Base-by-base conservation (phyloP, 257 asterid species). In the Scutellaria barbata region DNA sequence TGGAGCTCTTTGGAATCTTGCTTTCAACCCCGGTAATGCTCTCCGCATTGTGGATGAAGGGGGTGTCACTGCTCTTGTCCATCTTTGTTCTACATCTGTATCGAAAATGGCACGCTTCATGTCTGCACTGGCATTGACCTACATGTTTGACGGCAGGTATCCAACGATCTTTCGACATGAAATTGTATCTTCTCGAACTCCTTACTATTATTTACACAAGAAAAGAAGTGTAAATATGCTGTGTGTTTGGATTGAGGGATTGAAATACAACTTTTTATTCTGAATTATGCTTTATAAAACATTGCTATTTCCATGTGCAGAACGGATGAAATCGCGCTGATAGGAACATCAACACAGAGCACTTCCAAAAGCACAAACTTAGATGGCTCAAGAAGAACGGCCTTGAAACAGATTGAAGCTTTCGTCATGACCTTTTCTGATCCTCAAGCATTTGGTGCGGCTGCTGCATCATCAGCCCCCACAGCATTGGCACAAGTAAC, bases 1-100 rank as follows among this genome's bases (percentile, higher is more conserved):
- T 20, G 98, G 98, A 64, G 98, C 98, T 52, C 96, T 93, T 65
- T 90, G 97, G 98, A 90, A 90, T 76, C 97, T 92, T 72, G 97
- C 98, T 71, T 92, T 90, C 77, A 85, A 88, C 69, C 93, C 98
- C 35, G 91, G 95, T 30, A 92, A 92, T 77, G 97, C 98, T 56
- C 86, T 92, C 40, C 95, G 95, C 39, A 88, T 92, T 52, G 91
- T 87, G 66, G 98, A 88, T 80, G 98, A 90, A 83, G 97, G 93
- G 10, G 98, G 98, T 20, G 97, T 92, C 78, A 83, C 87, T 7
- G 88, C 88, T 30, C 81, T 92, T 3, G 97, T 80, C 68, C 81
- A 86, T 81, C 88, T 92, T 57, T 90, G 98, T 60, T 87, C 92
- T 66, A 79, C 92, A 37, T 92, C 98, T 60, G 72, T 68, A 57